Conservation (phyloP, 164 flowering plant genomes). For the Kalanchoe fedtschenkoi region DNA sequence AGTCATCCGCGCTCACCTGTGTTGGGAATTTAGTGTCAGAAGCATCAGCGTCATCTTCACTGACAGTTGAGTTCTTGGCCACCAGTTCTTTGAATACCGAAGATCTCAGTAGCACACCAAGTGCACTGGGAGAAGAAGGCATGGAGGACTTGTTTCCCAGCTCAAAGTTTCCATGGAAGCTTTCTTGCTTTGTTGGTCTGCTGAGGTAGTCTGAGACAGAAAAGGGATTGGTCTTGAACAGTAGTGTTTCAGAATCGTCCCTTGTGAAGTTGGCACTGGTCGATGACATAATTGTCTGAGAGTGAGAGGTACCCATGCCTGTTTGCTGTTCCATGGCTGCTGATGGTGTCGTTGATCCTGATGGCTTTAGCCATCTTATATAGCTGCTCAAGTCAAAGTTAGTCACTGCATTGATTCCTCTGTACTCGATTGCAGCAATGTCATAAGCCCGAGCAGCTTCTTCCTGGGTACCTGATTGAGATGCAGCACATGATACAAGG, state of each 20-base stretch:
- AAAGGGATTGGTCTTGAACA: conserved; percentile 7
- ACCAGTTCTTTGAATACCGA: conserved; percentile 30
- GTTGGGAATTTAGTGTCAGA: conserved; percentile 13
- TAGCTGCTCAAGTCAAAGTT: conserved; percentile 37
- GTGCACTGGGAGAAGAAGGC: conserved; percentile 34
- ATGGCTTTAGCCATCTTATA: conserved; percentile 28
- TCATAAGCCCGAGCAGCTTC: conserved; percentile 48
- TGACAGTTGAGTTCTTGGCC: conserved; percentile 21
- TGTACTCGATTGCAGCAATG: conserved; percentile 37
- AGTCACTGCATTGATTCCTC: conserved; percentile 40
- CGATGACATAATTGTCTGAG: not conserved
- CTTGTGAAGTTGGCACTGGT: not conserved
- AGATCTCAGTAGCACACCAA: conserved; percentile 33
- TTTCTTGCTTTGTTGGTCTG: conserved; percentile 14
- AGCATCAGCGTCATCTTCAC: conserved; percentile 20
- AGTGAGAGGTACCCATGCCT: not conserved
- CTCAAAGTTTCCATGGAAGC: conserved; percentile 6
- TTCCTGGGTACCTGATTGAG: conserved; percentile 30
- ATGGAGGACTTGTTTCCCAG: conserved; percentile 13
- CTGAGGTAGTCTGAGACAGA: conserved; percentile 8
- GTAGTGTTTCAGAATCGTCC: conserved; percentile 11
- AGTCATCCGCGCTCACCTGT: conserved; percentile 11
- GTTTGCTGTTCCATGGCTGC: not conserved
- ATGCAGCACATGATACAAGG: too few relatives aligned
- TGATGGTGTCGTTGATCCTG: not conserved